Conservation (phyloP, 2,329 filamentous ascomycete species). For the Tolypocladium cylindrosporum region DNA sequence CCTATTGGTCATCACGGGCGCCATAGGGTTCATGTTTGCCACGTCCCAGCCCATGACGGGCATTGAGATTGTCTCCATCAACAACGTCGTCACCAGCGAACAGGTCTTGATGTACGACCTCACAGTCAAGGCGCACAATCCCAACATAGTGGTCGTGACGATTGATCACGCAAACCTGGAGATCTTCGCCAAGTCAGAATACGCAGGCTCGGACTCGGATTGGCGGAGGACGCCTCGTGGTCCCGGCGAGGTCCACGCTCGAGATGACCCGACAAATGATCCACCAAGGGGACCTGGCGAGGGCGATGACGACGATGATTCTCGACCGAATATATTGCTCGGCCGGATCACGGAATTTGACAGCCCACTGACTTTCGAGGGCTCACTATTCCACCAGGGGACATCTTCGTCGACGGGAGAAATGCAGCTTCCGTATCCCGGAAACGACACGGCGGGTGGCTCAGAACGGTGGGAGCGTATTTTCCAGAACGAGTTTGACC, state of each 20-base stretch:
- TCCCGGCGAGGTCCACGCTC: slow-evolving; percentile 13
- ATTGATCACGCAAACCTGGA: slow-evolving; percentile 83
- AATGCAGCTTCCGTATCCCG: slow-evolving; percentile 71
- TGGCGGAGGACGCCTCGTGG: slow-evolving; percentile 39
- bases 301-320: slow-evolving; percentile 50
- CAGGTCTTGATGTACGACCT: slow-evolving; percentile 94
- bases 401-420: slow-evolving; percentile 68
- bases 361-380: slow-evolving; percentile 79
- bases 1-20: slow-evolving; percentile 71
- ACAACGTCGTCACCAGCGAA: slow-evolving; percentile 85
- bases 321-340: slow-evolving; percentile 73
- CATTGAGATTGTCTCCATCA: slow-evolving; percentile 69
- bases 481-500: slow-evolving; percentile 81
- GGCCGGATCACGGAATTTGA: slow-evolving; percentile 82
- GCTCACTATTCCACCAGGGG: slow-evolving; percentile 72
- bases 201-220: slow-evolving; percentile 61
- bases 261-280: slow-evolving; percentile 25
- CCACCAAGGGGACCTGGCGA: slow-evolving; percentile 21
- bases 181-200: slow-evolving; percentile 88
- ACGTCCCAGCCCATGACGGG: slow-evolving; percentile 79
- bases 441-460: slow-evolving; percentile 81
- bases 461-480: slow-evolving; percentile 84
- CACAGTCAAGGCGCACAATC: slow-evolving; percentile 79
- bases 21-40: slow-evolving; percentile 80
- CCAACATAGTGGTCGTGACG: slow-evolving; percentile 82